Percentiles rank a stretch among this genome's conserved stretches.
These are phyloP conservation scores for Oryza meridionalis DNA, from an alignment of 176 grass and related monocot genomes.

Conservation along the genomic window DNA sequence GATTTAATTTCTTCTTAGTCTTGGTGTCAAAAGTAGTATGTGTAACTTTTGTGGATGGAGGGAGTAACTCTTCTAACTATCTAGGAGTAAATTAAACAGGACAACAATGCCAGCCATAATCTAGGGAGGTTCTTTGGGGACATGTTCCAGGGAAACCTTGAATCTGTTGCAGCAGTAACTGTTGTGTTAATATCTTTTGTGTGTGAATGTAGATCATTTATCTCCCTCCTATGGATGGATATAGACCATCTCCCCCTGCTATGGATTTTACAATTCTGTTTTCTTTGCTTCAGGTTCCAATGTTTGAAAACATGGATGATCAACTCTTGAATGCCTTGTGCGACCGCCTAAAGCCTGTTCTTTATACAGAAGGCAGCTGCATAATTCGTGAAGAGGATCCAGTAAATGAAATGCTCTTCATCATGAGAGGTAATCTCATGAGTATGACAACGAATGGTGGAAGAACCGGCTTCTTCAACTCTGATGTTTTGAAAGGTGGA, in stretches of 20 bases:
- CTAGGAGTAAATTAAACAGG: background rate
- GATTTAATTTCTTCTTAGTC: no score
- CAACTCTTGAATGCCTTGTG: slow-evolving; percentile 86
- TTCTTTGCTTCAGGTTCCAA: slow-evolving; percentile 61
- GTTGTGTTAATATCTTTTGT: background rate
- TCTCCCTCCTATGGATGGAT: background rate
- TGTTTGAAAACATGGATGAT: slow-evolving; percentile 94
- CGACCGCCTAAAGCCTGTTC: slow-evolving; percentile 72
- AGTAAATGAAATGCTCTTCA: slow-evolving; percentile 83
- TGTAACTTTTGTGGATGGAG: no score
- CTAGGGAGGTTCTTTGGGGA: background rate
- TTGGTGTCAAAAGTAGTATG: no score
- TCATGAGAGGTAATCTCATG: slow-evolving; percentile 82
- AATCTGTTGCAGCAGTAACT: background rate
- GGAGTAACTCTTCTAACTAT: background rate
- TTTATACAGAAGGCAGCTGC: slow-evolving; percentile 80
- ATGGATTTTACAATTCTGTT: background rate
- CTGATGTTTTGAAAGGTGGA: slow-evolving; percentile 67
- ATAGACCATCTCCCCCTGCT: background rate
- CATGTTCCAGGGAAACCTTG: background rate
- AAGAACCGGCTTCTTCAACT: slow-evolving; percentile 90
- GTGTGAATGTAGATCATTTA: background rate
- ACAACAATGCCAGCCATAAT: background rate
- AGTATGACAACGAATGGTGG: slow-evolving; percentile 87
- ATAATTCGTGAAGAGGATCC: slow-evolving; percentile 82